These are phyloP conservation scores for Flammula alnicola DNA, from an alignment of 1,284 basidiomycete genomes.

Conservation along the genomic window DNA sequence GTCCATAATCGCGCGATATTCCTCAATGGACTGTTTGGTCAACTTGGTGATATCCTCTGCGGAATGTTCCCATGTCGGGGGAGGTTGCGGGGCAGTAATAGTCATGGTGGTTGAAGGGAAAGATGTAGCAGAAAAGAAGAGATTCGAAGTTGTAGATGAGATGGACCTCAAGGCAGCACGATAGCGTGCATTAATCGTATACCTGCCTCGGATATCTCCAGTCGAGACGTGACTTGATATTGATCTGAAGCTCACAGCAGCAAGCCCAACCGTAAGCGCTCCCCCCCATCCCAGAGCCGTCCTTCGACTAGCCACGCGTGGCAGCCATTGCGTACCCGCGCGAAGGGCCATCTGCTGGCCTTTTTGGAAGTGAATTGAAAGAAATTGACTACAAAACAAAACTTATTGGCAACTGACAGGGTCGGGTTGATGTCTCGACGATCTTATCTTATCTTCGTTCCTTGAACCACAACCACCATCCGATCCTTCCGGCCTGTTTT, in stretches of 20 bases:
- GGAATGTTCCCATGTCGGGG: conserved; percentile 73
- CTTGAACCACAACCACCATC: no score
- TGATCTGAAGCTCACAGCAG: conserved; percentile 42
- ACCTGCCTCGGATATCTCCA: conserved; percentile 43
- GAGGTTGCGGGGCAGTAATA: conserved; percentile 66
- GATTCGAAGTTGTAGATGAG: conserved; percentile 23
- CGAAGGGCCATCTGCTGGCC: conserved; percentile 33
- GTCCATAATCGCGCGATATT: conserved; percentile 61
- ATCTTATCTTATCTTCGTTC: conserved; percentile 41
- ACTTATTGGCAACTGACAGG: conserved; percentile 3
- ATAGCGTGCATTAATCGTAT: conserved; percentile 26
- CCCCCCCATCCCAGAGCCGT: conserved; percentile 37
- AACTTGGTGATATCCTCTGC: conserved; percentile 61
- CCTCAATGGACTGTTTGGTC: conserved; percentile 63
- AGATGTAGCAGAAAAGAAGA: conserved; percentile 34
- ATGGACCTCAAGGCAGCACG: conserved; percentile 21
- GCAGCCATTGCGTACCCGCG: conserved; percentile 28
- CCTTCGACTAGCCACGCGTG: conserved; percentile 26
- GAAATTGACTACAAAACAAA: background rate
- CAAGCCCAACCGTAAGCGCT: conserved; percentile 41
- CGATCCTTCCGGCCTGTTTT: no score
- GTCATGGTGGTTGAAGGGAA: conserved; percentile 43
- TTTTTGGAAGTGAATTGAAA: background rate
- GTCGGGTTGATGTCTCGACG: conserved; percentile 11
- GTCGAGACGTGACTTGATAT: conserved; percentile 35